phyloP scores from a whole-genome alignment of 1,284 basidiomycete genomes.

The Ustilago lituana region DNA sequence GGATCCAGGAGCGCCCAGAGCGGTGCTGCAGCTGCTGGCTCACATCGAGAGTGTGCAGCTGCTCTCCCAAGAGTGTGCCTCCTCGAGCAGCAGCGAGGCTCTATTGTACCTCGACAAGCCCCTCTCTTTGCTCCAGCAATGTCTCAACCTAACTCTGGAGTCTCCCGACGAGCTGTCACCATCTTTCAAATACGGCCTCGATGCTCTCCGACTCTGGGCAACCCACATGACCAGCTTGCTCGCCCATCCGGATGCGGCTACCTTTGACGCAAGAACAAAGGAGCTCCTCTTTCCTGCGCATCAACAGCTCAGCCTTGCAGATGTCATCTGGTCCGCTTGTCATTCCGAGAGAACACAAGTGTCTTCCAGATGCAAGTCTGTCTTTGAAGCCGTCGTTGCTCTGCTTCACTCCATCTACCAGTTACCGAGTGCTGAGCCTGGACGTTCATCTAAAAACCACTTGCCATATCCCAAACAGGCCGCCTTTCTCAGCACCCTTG shows the following conservation, averaged over 20 bases:
- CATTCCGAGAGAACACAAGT: slow-evolving; percentile 40
- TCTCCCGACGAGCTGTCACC: slow-evolving; percentile 32
- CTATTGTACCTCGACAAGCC: slow-evolving; percentile 14
- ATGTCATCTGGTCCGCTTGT: slow-evolving; percentile 48
- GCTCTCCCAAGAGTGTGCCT: neutral
- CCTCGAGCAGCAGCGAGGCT: slow-evolving; percentile 19
- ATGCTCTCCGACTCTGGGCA: slow-evolving; percentile 42
- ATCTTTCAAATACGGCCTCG: slow-evolving; percentile 47
- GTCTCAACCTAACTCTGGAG: slow-evolving; percentile 32
- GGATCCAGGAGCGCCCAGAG: slow-evolving; percentile 35
- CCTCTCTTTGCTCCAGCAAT: slow-evolving; percentile 28
- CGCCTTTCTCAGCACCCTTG: slow-evolving; percentile 25
- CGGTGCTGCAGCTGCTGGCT: slow-evolving; percentile 34
- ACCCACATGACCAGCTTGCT: slow-evolving; percentile 18
- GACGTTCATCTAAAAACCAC: neutral
- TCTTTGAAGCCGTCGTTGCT: slow-evolving; percentile 30
- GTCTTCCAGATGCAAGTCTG: slow-evolving; percentile 29
- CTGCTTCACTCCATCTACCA: slow-evolving; percentile 21
- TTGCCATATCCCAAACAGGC: slow-evolving; percentile 24
- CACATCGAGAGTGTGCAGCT: slow-evolving; percentile 29
- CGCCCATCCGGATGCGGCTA: slow-evolving; percentile 1
- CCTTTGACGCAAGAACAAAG: slow-evolving; percentile 5
- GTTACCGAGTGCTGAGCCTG: neutral
- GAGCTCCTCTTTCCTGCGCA: slow-evolving; percentile 23
- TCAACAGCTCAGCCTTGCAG: slow-evolving; percentile 35